Base-by-base conservation (phyloP, 345 rosid genomes). In the Citrus medica region DNA sequence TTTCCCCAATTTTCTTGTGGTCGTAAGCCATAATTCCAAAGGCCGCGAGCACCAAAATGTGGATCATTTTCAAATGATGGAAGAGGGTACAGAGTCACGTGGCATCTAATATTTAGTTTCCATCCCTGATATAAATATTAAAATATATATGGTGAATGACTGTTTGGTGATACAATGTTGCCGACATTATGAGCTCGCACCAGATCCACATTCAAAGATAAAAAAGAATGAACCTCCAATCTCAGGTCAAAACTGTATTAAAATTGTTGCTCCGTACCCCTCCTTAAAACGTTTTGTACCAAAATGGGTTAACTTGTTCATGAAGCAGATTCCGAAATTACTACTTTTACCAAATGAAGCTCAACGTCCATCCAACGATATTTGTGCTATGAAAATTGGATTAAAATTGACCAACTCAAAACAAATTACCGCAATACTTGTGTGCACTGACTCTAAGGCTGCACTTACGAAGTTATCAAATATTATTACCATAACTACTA, bases 151-250 rank as follows among this genome's bases (percentile, higher is more conserved):
- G 17, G 51, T 46, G 51, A 46, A 46, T 13, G 51, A 46, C 51
- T 46, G 51, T 46, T 60, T 51, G 66, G 24, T 35, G 27, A 22
- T 75, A 21, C 64, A 28, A 59, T 32, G 76, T 25, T 80, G 83
- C 77, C 73, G 80, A 71, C 83, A 76, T 5, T 28, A 40, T 71
- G 67, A 77, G 53, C 4, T 65, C 40, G 58, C 71, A 4, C 19
- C 37, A 1, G 46, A 30, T 13, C 53, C 53, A 4, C 5, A 16
- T 14, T 13, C 21, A 14, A 55, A 42, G 21, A 17, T 12, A 12
- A 46, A 46, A 46, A 46, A 46, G 0, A 46, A 46, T 46, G 17
- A 16, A 3, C 51, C 51, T 42, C 51, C 13, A 12, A 10, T 42
- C 51, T 42, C 1, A 12, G 51, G 51, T 1, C 51, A 46, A 46